Evolutionary conservation across 208 protist species (phyloP), one percentile per base, ranked within the genome.

Genomic region (Leishmania arabica): DNA sequence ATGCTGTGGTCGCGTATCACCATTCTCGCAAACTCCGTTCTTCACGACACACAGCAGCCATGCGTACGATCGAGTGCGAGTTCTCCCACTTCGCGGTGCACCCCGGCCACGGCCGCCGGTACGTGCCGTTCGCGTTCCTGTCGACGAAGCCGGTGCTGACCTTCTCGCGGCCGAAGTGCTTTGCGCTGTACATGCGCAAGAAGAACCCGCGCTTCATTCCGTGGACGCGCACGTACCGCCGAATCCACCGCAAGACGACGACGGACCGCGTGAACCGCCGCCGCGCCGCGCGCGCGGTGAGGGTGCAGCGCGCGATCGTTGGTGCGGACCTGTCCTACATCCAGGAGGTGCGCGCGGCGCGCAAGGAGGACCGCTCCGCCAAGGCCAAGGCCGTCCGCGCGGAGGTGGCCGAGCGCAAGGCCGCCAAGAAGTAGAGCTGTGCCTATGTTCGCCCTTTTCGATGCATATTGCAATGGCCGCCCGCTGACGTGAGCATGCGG

Each of bases 81-180:
- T 98, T 98, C 89, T 97, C 93, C 73, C 90, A 97, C 90, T 97
- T 96, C 89, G 91, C 93, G 78, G 95, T 98, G 90, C 95, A 98
- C 88, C 96, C 96, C 83, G 96, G 96, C 89, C 96, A 98, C 88
- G 96, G 95, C 87, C 96, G 93, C 85, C 90, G 93, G 82, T 98
- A 98, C 86, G 96, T 98, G 89, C 95, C 96, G 74, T 97, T 96
- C 84, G 93, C 93, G 91, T 96, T 98, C 80, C 90, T 97, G 84
- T 98, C 96, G 77, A 98, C 96, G 86, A 98, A 97, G 94, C 96
- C 96, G 72, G 96, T 98, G 83, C 92, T 98, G 91, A 96, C 95
- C 74, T 98, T 98, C 90, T 86, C 90, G 72, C 88, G 90, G 83
- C 92, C 93, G 69, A 98, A 98, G 92, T 97, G 95, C 90, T 93